phyloP scores from a whole-genome alignment of 2,329 filamentous ascomycete species.

The Fusarium burgessii region DNA sequence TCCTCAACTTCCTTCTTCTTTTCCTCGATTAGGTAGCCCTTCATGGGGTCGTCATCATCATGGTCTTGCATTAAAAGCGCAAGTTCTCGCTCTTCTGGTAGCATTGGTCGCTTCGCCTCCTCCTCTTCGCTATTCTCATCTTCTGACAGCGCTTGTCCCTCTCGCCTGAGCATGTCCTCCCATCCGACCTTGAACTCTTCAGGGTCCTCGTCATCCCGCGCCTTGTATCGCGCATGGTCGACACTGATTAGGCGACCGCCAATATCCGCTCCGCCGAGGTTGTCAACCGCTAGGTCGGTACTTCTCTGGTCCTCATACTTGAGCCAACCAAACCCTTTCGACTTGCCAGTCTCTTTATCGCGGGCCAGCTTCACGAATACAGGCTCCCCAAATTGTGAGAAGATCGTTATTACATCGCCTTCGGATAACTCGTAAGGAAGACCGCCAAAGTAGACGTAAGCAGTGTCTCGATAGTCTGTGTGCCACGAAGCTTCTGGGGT shows the following conservation, averaged over 20 bases:
- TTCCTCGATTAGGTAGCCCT: constrained; percentile 86
- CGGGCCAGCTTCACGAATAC: constrained; percentile 91
- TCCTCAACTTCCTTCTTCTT: constrained; percentile 89
- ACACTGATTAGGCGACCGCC: constrained; percentile 85
- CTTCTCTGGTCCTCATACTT: constrained; percentile 99
- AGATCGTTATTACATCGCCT: constrained; percentile 95
- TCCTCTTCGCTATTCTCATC: constrained; percentile 62
- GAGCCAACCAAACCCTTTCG: constrained; percentile 92
- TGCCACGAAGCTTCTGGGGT: constrained; percentile 93
- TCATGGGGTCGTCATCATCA: constrained; percentile 98
- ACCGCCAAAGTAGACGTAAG: constrained; percentile 95
- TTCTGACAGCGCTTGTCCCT: constrained; percentile 59
- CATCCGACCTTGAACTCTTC: constrained; percentile 70
- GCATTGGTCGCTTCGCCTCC: constrained; percentile 67
- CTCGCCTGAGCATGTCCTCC: constrained; percentile 68
- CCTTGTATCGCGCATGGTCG: constrained; percentile 93
- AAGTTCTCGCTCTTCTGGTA: constrained; percentile 87
- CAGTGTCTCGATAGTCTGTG: constrained; percentile 96
- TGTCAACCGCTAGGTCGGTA: constrained; percentile 95
- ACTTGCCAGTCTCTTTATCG: constrained; percentile 97
- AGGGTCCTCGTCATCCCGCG: constrained; percentile 80
- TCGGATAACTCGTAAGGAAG: constrained; percentile 93
- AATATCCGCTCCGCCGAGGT: constrained; percentile 87
- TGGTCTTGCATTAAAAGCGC: constrained; percentile 80
- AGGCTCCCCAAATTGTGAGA: constrained; percentile 96